phyloP scores from a whole-genome alignment of 768 basidiomycete genomes.

The Calocera cornea region DNA sequence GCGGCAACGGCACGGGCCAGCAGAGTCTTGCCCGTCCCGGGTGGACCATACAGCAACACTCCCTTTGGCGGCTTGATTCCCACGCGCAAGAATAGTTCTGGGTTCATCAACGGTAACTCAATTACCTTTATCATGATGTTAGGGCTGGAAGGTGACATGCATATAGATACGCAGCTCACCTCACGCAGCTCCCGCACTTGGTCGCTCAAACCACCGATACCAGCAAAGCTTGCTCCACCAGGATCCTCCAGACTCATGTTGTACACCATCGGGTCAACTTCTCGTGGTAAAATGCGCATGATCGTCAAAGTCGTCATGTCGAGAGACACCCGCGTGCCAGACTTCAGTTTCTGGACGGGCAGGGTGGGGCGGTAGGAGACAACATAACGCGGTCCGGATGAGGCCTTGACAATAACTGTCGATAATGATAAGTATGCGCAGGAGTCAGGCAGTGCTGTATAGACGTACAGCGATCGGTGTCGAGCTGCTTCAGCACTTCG shows the following conservation, averaged over 20 bases:
- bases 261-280: conserved; percentile 96
- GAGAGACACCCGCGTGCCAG: conserved; percentile 87
- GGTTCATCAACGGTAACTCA: conserved; percentile 84
- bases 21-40: conserved; percentile 92
- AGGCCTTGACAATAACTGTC: conserved; percentile 92
- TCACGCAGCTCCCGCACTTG: conserved; percentile 95
- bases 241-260: conserved; percentile 99
- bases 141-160: background rate
- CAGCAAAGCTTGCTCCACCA: conserved; percentile 87
- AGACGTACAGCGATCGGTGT: conserved; percentile 85
- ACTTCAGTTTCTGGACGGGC: conserved; percentile 81
- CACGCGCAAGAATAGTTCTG: conserved; percentile 88
- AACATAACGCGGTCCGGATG: conserved; percentile 94
- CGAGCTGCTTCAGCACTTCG: conserved; percentile 96
- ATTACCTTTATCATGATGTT: conserved; percentile 50
- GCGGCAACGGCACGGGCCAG: conserved; percentile 93
- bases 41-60: conserved; percentile 89
- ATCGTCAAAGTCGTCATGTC: conserved; percentile 99
- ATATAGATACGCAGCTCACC: conserved; percentile 31
- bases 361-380: conserved; percentile 92
- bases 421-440: conserved; percentile 4
- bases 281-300: conserved; percentile 94
- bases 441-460: background rate
- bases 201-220: conserved; percentile 89
- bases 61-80: conserved; percentile 95